These are phyloP conservation scores for Tricladium varicosporioides DNA, from an alignment of 2,329 filamentous ascomycete species.

Conservation along the genomic window DNA sequence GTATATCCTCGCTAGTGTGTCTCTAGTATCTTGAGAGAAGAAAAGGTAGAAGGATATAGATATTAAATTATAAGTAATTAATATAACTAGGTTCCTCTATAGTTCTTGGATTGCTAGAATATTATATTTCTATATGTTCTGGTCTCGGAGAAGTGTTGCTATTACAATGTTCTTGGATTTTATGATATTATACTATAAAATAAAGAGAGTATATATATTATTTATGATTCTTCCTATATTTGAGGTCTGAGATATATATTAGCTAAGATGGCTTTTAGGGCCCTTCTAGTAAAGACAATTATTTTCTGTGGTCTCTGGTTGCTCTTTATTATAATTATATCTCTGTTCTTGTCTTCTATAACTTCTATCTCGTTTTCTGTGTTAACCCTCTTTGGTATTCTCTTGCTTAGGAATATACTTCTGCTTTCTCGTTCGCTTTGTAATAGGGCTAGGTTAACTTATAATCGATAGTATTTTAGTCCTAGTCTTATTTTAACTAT, in stretches of 20 bases:
- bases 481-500: background rate
- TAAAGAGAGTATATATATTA: constrained; percentile 3
- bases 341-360: background rate
- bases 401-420: background rate
- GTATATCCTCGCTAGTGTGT: background rate
- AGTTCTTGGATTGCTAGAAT: constrained; percentile 27
- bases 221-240: background rate
- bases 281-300: background rate
- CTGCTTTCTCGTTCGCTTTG: background rate
- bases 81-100: constrained; percentile 19
- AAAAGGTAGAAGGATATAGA: background rate
- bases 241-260: background rate
- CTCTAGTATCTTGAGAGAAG: background rate
- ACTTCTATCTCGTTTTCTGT: background rate
- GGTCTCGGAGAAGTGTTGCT: constrained; percentile 25
- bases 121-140: constrained; percentile 20
- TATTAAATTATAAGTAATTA: constrained; percentile 26
- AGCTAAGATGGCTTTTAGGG: background rate
- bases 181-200: constrained; percentile 26
- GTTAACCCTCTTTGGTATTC: background rate
- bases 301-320: background rate
- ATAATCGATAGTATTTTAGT: background rate
- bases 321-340: background rate
- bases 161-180: constrained; percentile 16
- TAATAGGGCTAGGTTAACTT: background rate